phyloP scores from a whole-genome alignment of 495 filamentous ascomycete genomes.

The Penicillium alfredii region DNA sequence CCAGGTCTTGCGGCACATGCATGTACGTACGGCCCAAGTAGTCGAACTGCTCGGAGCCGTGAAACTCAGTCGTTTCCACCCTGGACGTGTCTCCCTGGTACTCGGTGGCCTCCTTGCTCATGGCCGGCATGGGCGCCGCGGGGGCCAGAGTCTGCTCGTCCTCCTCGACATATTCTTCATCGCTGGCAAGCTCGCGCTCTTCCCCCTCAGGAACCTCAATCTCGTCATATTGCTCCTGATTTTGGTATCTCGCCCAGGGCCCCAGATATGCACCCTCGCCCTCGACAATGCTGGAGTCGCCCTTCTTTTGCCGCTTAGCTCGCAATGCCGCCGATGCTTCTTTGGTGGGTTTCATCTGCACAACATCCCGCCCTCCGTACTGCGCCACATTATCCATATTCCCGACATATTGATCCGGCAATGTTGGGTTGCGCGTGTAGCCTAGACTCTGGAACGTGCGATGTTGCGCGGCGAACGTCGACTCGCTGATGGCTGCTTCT shows the following conservation, averaged over 20 bases:
- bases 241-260: constrained; percentile 85
- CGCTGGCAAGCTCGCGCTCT: constrained; percentile 62
- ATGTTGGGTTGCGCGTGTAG: constrained; percentile 52
- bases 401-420: constrained; percentile 48
- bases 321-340: constrained; percentile 59
- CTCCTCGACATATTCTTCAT: constrained; percentile 74
- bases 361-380: constrained; percentile 49
- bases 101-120: constrained; percentile 54
- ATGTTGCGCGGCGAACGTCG: constrained; percentile 79
- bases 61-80: constrained; percentile 80
- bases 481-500: constrained; percentile 82
- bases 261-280: constrained; percentile 84
- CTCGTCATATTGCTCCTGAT: constrained; percentile 58
- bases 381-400: constrained; percentile 45
- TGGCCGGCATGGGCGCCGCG: constrained; percentile 42
- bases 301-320: constrained; percentile 72
- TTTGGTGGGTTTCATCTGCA: constrained; percentile 58
- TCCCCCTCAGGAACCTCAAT: constrained; percentile 37
- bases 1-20: constrained; percentile 93
- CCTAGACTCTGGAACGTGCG: constrained; percentile 64
- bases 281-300: constrained; percentile 74
- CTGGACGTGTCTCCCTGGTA: constrained; percentile 50
- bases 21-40: constrained; percentile 79
- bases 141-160: constrained; percentile 37
- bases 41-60: constrained; percentile 75